These are phyloP conservation scores for Penstemon eatonii DNA, from an alignment of 257 asterid genomes.

Conservation along the genomic window DNA sequence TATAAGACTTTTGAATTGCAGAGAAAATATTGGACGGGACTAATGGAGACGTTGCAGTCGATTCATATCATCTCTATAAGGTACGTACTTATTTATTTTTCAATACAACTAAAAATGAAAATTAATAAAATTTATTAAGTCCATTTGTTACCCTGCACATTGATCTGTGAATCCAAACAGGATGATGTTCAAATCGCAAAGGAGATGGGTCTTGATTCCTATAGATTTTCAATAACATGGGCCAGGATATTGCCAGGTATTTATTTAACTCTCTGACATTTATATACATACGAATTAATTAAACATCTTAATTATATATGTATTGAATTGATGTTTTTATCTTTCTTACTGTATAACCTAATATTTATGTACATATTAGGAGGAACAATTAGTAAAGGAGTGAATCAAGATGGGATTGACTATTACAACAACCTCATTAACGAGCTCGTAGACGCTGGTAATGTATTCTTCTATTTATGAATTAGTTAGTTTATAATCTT, in stretches of 20 bases:
- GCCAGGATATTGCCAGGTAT: slow-evolving; percentile 34
- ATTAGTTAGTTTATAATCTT: no score
- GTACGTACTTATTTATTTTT: not conserved
- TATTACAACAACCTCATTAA: slow-evolving; percentile 37
- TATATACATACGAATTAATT: no score
- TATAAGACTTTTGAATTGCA: not conserved
- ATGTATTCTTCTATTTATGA: not conserved
- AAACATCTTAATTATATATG: no score
- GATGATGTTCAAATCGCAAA: slow-evolving; percentile 34
- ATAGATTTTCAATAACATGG: slow-evolving; percentile 43
- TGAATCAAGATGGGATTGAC: slow-evolving; percentile 34
- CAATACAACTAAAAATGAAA: no score
- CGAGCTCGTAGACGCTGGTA: slow-evolving; percentile 33
- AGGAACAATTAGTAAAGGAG: slow-evolving; percentile 32
- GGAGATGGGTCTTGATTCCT: slow-evolving; percentile 38
- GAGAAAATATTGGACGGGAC: slow-evolving; percentile 30
- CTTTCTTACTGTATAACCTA: no score
- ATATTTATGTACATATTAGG: slow-evolving; percentile 3
- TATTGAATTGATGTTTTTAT: no score
- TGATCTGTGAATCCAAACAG: slow-evolving; percentile 9
- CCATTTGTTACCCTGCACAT: no score
- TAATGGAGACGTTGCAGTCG: slow-evolving; percentile 36
- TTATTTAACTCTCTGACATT: no score
- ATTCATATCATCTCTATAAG: slow-evolving; percentile 42
- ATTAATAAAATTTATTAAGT: no score